These are phyloP conservation scores for Bocquillonia castaneifolia DNA, from an alignment of 441 rosid species.

Conservation along the genomic window DNA sequence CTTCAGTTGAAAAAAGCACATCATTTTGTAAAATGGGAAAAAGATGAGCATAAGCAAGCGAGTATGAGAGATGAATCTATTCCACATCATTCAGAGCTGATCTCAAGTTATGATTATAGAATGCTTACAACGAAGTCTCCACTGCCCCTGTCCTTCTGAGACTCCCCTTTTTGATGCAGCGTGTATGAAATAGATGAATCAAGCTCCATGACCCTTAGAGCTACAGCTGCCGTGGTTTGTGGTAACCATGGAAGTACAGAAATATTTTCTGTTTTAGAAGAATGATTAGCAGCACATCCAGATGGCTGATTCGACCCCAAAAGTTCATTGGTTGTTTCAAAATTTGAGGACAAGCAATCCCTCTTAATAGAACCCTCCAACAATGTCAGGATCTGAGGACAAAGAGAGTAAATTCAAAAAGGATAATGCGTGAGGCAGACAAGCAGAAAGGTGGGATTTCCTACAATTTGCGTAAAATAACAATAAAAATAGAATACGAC, in stretches of 20 bases:
- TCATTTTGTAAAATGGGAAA: background rate
- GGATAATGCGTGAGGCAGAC: background rate
- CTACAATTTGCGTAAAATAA: background rate
- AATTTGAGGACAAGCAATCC: constrained; percentile 55
- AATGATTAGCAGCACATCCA: constrained; percentile 19
- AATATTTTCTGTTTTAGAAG: constrained; percentile 25
- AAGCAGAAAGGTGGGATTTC: background rate
- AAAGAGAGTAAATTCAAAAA: background rate
- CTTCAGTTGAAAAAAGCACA: background rate
- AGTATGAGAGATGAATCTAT: background rate
- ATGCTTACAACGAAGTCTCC: constrained; percentile 48
- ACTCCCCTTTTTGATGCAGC: constrained; percentile 40
- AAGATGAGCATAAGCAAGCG: background rate
- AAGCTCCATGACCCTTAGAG: constrained; percentile 60
- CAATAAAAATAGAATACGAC: background rate
- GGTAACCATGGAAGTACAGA: constrained; percentile 72
- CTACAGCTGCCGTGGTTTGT: constrained; percentile 61
- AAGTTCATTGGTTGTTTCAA: constrained; percentile 62
- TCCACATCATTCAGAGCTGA: background rate
- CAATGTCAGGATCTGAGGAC: constrained; percentile 47
- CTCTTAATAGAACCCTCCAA: constrained; percentile 56
- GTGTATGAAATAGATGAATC: constrained; percentile 51
- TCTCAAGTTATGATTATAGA: background rate
- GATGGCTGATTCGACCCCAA: constrained; percentile 31
- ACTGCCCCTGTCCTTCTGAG: constrained; percentile 41